Evolutionary conservation across 179 eudicot species (phyloP).

Genomic region (Silene vulgaris): DNA sequence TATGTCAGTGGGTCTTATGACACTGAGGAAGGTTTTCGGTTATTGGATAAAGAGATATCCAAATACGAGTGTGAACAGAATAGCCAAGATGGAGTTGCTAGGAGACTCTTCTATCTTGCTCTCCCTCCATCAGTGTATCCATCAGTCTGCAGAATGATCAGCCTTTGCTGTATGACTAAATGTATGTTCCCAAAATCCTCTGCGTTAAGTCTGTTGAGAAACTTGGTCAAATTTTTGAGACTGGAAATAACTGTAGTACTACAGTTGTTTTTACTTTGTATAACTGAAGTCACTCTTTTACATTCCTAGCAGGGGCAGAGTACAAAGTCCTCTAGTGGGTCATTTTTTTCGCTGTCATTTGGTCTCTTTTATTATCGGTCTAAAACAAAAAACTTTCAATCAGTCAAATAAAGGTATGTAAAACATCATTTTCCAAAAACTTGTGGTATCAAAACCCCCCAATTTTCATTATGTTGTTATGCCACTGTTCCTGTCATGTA

Average conservation of each 20-base stretch:
- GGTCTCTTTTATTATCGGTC: no score
- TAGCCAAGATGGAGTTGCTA: slow-evolving; percentile 52
- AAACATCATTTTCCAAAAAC: no score
- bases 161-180: slow-evolving; percentile 57
- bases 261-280: neutral
- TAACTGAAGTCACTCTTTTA: no score
- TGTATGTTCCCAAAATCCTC: slow-evolving; percentile 43
- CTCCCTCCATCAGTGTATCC: slow-evolving; percentile 99
- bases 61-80: slow-evolving; percentile 54
- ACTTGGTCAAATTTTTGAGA: no score
- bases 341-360: no score
- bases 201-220: neutral
- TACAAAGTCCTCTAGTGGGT: no score
- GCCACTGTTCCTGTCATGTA: no score
- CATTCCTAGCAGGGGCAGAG: no score
- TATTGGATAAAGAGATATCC: slow-evolving; percentile 64
- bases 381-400: no score
- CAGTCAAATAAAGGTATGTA: no score
- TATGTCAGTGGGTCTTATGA: slow-evolving; percentile 89
- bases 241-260: neutral
- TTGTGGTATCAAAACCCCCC: no score
- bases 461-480: no score
- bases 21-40: slow-evolving; percentile 68
- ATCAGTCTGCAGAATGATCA: slow-evolving; percentile 94
- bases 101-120: slow-evolving; percentile 93